Evolutionary conservation across 345 rosid genomes (phyloP), one percentile per base, ranked within the genome.

Genomic region (Populus deltoides): DNA sequence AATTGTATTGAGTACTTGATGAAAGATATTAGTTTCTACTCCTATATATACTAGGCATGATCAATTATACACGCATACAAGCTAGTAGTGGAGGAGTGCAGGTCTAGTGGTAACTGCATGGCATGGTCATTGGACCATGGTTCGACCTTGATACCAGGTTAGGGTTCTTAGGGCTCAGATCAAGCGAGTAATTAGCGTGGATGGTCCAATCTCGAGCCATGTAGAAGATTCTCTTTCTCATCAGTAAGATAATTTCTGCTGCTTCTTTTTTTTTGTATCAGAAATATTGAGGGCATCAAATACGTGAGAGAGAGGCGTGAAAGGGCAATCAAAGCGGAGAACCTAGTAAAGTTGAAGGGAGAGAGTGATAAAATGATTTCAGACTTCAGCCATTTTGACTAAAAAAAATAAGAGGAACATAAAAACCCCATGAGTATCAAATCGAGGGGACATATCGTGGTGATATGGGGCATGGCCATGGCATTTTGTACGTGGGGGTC

Each of bases 401-500:
- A 9, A 13, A 41, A 75, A 75, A 75, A 47, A 68, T 12, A 73
- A 41, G 31, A 31, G 72, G 72, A 35, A 61, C 77, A 69, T 29
- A 66, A 24, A 18, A 82, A 68, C 68, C 80, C 84, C 80, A 78
- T 25, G 18, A 78, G 84, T 8, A 49, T 24, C 80, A 72, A 81
- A 84, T 78, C 79, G 63, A 41, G 80, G 86, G 72, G 78, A 81
- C 86, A 80, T 4, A 13, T 29, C 39, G 43, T 47, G 55, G 79
- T 57, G 76, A 25, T 2, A 20, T 20, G n/a, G 59, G 24, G 59
- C 59, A 53, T 53, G 24, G 61, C 0, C 59, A 20, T 53, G 59
- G 61, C 6, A 24, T 10, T 1, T 4, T 25, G 29, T 1, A 10
- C 29, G 65, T 59, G 75, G 49, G 49, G 51, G n/a, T 15, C 66